Base-by-base conservation (phyloP, 2,329 filamentous ascomycete genomes). In the Sarocladiaceae sp. region DNA sequence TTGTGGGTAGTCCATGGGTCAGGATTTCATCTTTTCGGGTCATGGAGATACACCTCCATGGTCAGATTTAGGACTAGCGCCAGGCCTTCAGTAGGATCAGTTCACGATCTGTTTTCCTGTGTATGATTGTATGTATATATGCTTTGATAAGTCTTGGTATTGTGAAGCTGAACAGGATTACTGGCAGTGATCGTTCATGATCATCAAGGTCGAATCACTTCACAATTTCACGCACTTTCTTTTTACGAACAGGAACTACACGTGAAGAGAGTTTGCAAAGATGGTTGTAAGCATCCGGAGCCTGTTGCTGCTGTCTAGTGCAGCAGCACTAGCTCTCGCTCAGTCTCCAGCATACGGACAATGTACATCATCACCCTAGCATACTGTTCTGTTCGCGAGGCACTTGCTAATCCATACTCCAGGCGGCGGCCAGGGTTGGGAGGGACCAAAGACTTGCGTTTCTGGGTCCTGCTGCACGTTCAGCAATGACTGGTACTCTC, bases 401-500 rank as follows among this genome's bases (percentile, higher is more conserved):
- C n/a, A 25, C 4, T 47, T 12, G 29, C 10, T n/a, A 47, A 5
- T 12, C 42, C 15, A 13, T n/a, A 29, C 18, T 17, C 10, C 47
- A 50, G 47, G 47, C 31, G 52, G 52, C 25, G 52, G 52, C 12
- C 29, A 37, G 13, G 44, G 28, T 18, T 53, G 36, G 29, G 29
- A 29, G 15, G 52, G 52, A 8, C 12, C 44, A n/a, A 53, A 22
- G 17, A 49, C 42, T 17, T 53, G 52, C n/a, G 44, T 39, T 11
- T 53, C 52, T 33, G 52, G 52, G 15, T 50, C 33, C 15, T 49
- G 37, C 22, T 53, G 52, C 35, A 18, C 22, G 18, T 39, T 49
- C 23, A 33, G 23, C 20, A 53, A 53, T 46, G 40, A 50, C 11
- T 53, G 33, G 31, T 53, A 53, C 35, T 40, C 31, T 17, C 44